Evolutionary conservation across 1,139 yeast genomes (phyloP).

Genomic region (Candida pseudoviswanathii): DNA sequence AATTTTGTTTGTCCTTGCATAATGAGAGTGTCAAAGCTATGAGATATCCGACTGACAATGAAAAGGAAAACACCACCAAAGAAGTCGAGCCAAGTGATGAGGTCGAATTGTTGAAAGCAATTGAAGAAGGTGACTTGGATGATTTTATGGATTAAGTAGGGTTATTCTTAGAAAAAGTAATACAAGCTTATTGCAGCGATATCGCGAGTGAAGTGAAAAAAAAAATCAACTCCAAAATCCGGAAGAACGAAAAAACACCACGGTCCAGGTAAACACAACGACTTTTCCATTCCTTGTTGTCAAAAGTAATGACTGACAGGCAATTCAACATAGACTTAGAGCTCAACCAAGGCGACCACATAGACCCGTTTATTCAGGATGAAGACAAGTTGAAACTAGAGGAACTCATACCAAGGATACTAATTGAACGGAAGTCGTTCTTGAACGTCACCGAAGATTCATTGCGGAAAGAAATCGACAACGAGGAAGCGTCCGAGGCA

Average conservation of each 20-base stretch:
- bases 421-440: conserved; percentile 42
- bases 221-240: background rate
- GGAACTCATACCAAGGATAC: conserved; percentile 45
- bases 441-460: conserved; percentile 58
- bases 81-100: conserved; percentile 41
- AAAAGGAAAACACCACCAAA: conserved; percentile 33
- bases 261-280: too few species aligned
- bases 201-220: too few species aligned
- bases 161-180: too few species aligned
- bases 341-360: conserved; percentile 28
- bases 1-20: conserved; percentile 86
- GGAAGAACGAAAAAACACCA: background rate
- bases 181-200: too few species aligned
- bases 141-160: conserved; percentile 46
- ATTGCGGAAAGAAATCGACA: conserved; percentile 30
- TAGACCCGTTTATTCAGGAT: conserved; percentile 42
- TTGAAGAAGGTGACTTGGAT: conserved; percentile 53
- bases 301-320: conserved; percentile 9
- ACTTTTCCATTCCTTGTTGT: background rate
- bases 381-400: conserved; percentile 42
- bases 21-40: conserved; percentile 93
- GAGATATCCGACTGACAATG: conserved; percentile 73
- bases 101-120: conserved; percentile 48
- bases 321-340: conserved; percentile 25
- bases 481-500: conserved; percentile 1